Evolutionary conservation across 2,329 filamentous ascomycete genomes (phyloP).

Genomic region (Zasmidium citrigriseum): DNA sequence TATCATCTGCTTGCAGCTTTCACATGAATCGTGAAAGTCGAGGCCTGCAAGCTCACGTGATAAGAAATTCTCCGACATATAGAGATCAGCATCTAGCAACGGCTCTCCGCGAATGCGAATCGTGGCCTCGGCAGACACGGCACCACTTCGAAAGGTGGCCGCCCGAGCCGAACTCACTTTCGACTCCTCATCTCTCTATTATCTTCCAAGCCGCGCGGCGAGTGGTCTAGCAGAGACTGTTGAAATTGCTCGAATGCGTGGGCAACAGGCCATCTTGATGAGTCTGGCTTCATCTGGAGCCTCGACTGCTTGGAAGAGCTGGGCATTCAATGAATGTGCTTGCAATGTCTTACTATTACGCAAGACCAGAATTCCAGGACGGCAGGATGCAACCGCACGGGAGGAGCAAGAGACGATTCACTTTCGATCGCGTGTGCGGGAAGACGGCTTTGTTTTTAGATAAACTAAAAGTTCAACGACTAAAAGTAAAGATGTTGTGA

Average conservation of each 20-base stretch:
- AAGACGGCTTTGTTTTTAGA: not conserved
- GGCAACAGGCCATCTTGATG: not conserved
- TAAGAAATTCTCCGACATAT: not conserved
- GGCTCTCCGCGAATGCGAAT: not conserved
- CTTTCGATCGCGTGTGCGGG: not conserved
- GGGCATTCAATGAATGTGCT: not conserved
- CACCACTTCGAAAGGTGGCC: not conserved
- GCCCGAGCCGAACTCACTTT: not conserved
- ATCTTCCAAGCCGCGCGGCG: slow-evolving; percentile 1
- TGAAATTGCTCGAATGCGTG: not conserved
- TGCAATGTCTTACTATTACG: too few relatives aligned
- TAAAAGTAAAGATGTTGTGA: not conserved
- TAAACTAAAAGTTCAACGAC: not conserved
- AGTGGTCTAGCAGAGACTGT: not conserved
- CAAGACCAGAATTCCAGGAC: not conserved
- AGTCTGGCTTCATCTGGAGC: not conserved
- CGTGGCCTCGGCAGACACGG: not conserved
- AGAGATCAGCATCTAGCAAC: not conserved
- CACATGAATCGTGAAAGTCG: not conserved
- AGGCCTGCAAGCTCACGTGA: too few relatives aligned
- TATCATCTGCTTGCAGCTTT: too few relatives aligned
- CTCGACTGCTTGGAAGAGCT: not conserved
- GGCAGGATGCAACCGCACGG: not conserved
- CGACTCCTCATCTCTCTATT: not conserved
- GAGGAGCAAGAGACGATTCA: not conserved